phyloP scores from a whole-genome alignment of 345 rosid genomes.

The Populus ilicifolia region DNA sequence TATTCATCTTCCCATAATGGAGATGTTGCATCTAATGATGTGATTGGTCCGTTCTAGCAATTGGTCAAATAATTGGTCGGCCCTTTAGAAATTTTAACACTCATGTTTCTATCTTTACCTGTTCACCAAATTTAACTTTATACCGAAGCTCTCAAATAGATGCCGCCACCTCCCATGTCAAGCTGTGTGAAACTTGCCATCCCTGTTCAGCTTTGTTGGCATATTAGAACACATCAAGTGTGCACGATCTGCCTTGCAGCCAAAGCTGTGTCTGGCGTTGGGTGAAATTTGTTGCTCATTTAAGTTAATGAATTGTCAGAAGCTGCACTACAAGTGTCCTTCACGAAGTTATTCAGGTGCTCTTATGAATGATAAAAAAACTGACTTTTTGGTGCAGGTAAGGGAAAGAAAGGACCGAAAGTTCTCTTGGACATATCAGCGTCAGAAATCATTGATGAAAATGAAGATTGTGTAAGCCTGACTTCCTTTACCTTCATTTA shows the following conservation, averaged over 20 bases:
- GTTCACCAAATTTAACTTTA: no score
- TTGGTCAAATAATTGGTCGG: neutral
- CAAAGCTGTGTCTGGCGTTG: no score
- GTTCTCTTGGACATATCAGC: slow-evolving; percentile 12
- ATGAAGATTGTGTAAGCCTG: slow-evolving; percentile 36
- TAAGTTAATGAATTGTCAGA: neutral
- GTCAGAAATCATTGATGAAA: slow-evolving; percentile 22
- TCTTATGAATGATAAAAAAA: neutral
- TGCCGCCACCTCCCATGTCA: no score
- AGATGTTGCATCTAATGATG: no score
- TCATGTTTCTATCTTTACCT: neutral
- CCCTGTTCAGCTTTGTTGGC: neutral
- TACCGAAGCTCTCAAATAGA: no score
- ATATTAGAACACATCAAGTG: neutral
- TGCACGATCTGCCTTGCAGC: neutral
- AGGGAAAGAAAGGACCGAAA: slow-evolving; percentile 26
- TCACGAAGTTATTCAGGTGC: neutral
- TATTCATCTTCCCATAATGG: no score
- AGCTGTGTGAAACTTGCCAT: no score
- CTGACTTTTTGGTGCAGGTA: slow-evolving; percentile 25
- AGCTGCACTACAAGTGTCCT: neutral
- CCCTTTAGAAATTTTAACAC: neutral
- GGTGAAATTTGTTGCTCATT: no score
- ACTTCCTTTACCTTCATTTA: neutral
- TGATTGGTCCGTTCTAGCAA: no score